Base-by-base conservation (phyloP, 78 protist genomes). In the Monocercomonoides exilis region DNA sequence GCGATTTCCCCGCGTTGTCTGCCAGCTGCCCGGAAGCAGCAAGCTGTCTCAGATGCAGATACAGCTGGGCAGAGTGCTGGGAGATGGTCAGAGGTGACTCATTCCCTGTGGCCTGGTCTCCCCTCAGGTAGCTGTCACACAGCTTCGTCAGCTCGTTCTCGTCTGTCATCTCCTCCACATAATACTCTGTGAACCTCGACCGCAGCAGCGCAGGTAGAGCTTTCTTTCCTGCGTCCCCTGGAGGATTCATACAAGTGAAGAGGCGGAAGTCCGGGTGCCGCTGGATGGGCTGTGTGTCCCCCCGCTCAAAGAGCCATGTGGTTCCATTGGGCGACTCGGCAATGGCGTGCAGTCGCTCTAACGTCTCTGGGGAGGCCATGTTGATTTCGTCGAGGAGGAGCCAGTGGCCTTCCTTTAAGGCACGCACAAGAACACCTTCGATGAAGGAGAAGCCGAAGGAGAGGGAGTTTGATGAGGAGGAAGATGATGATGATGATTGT, bases 161-260 rank as follows among this genome's bases (percentile, higher is more conserved):
- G 41, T 84, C 88, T 44, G 38, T 46, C 4, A 96, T 32, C 79
- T 96, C 99, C 35, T 91, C 95, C 3, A 96, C 97, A 87, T 92
- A 97, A 81, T 96, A 33, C 88, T 98, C 99, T 1, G 97, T 93
- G 89, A 98, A 94, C 43, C 96, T 84, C 36, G 77, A 11, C n/a
- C 94, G 86, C 43, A 96, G 87, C 2, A 92, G 92, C 0, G 93
- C 91, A 21, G 99, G 98, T 5, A 98, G 90, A 38, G 96, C 96
- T 43, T 92, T 94, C 93, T 98, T 98, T 43, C 99, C 99, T 5
- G 91, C 96, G 77, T 98, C 99, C 1, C 98, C 96, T 34, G 99
- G 95, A 2, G 99, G 99, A 90, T 98, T 98, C 99, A 98, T 98
- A 91, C 96, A 94, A 3, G 97, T 99, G 46, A 98, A 95, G 0